Base-by-base conservation (phyloP, 2,329 filamentous ascomycete species). In the Aureobasidium sp. region DNA sequence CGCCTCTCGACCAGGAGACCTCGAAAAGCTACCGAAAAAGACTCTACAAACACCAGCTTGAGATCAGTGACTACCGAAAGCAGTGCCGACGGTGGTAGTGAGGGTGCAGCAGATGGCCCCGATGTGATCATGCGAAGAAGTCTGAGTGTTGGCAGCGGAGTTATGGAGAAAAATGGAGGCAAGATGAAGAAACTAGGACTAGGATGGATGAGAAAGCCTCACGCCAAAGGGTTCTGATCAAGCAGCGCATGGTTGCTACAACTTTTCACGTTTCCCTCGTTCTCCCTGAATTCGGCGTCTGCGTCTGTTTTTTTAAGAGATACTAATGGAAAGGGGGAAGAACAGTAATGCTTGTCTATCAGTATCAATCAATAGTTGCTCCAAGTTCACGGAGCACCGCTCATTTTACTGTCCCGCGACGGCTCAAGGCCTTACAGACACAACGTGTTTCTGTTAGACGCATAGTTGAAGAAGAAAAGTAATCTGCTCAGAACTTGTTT, bases 141-240 rank as follows among this genome's bases (percentile, higher is more conserved):
- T 32, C 12, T 60, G 10, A 60, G 57, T 17, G 57, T 41, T 3
- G 44, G 57, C 0, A 36, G 42, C 20, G 41, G 32, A 26, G 41
- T 17, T 10, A 1, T 57, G 13, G 42, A 48, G 29, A 48, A 39
- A 20, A 48, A 58, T 29, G 55, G 42, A 20, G 17, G 46, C 2
- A 39, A n/a, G 5, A 60, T 60, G 57, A 60, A 51, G 26, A 60
- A 36, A 12, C 34, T 60, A n/a, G 57, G 57, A 8, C n/a, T 60
- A 17, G 39, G 39, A 2, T 60, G 57, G 57, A 60, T 60, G 57
- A 60, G n/a, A 7, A 60, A 60, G n/a, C 55, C 55, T 17, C 55
- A 47, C 27, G 55, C 53, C 10, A 57, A 56, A 12, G 53, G 55
- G 6, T 58, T 58, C 17, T 55, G 26, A 42, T 5, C 13, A 5